Evolutionary conservation across 2,329 filamentous ascomycete genomes (phyloP).

Genomic region (Pseudogymnoascus sp.): DNA sequence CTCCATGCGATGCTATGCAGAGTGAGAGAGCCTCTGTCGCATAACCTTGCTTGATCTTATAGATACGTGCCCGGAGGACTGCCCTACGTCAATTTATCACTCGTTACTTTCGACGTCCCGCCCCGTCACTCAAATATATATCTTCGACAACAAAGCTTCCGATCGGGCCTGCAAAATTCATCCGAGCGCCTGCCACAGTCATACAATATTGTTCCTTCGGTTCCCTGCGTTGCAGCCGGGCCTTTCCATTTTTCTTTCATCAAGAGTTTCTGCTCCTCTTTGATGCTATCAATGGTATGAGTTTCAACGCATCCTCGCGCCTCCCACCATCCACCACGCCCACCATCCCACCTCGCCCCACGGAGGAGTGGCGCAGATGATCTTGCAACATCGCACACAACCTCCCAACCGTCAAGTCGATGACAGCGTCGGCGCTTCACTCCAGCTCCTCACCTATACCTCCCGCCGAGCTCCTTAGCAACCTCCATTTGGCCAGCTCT

Average conservation of each 20-base stretch:
- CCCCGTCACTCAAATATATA: constrained; percentile 1
- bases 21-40: neutral
- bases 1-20: neutral
- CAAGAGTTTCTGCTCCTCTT: neutral
- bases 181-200: neutral
- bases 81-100: neutral
- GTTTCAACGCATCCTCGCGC: neutral
- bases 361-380: neutral
- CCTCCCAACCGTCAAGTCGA: constrained; percentile 4
- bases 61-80: neutral
- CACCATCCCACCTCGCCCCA: neutral
- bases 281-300: constrained; percentile 1
- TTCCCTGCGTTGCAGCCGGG: neutral
- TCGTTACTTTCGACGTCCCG: neutral
- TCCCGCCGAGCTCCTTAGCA: constrained; percentile 52
- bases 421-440: neutral
- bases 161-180: neutral
- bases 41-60: constrained; percentile 2
- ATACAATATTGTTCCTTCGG: constrained; percentile 4
- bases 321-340: neutral
- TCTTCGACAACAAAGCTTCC: constrained; percentile 4
- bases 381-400: neutral
- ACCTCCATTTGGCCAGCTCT: constrained; percentile 46
- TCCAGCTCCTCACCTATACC: constrained; percentile 23
- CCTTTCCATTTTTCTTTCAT: neutral